Evolutionary conservation across 148 eudicot species (phyloP), one percentile per base, ranked within the genome.

Genomic region (Camellia japonica): DNA sequence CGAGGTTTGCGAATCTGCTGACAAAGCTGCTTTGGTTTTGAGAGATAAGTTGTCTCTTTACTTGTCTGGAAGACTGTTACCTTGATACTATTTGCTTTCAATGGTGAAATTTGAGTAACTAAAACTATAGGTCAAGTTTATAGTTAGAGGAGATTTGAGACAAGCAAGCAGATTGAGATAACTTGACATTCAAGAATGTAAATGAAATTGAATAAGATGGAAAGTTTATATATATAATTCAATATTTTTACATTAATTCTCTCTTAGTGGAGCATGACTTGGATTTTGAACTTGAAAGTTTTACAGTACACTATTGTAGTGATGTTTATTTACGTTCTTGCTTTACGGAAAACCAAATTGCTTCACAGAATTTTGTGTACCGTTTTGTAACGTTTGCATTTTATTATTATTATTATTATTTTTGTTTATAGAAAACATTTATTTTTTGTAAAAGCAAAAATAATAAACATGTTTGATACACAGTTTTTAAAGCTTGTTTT

Each of bases 1-100:
- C 68, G 92, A 90, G 82, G 73, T 84, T 5, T 96, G 93, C 67
- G 87, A 93, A 83, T 87, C 81, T 76, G 90, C 71, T 78, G 93
- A 92, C 77, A 70, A 76, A 47, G 83, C 77, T 70, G 92, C 92
- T 68, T 69, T 80, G 46, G 83, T 76, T 77, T 44, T 82, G 83
- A 88, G 97, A 79, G 90, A 92, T 51, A 86, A 83, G 69, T 80
- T 96, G n/a, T 80, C 90, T 67, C 83, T 73, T 77, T 87, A 83
- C 86, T 82, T 92, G 83, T 79, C 87, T 65, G 84, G 87, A 71
- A 83, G 87, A 10, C 81, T 42, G 30, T 77, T 69, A n/a, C 54
- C 78, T 58, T 85, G 79, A 64, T 12, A 5, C 0, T 67, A 3
- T 20, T 43, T 58, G 38, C 20, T 56, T 44, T n/a, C 52, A 6